Conservation (phyloP, 78 protist genomes). For the Dictyostelium brefeldianum region DNA sequence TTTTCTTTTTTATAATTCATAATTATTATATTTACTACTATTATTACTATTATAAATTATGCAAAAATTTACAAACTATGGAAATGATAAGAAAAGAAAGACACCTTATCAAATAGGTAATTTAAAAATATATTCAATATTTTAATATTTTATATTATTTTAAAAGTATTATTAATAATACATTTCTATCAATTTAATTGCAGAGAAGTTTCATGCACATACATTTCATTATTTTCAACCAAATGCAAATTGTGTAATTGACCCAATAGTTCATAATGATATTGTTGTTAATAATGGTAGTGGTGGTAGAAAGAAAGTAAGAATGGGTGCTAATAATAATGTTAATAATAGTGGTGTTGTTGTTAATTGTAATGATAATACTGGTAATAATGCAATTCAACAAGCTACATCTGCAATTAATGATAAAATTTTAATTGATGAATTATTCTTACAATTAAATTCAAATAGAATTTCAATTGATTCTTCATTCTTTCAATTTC, state of each 20-base stretch:
- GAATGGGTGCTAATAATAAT: too few relatives aligned
- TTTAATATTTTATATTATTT: background rate
- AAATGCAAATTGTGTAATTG: background rate
- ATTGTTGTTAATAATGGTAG: too few relatives aligned
- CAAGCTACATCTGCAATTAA: too few relatives aligned
- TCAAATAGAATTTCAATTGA: background rate
- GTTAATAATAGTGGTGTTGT: too few relatives aligned
- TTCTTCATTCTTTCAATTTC: background rate
- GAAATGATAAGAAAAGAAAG: background rate
- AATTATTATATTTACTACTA: background rate
- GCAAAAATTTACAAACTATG: too few relatives aligned
- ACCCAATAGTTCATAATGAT: background rate
- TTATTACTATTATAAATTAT: too few relatives aligned
- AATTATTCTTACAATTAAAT: background rate
- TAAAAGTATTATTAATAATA: too few relatives aligned
- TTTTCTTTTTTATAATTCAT: background rate
- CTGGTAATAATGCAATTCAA: too few relatives aligned
- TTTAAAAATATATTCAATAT: background rate
- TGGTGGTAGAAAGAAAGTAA: too few relatives aligned
- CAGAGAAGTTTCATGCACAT: background rate
- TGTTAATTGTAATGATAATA: too few relatives aligned
- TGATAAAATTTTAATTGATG: too few relatives aligned
- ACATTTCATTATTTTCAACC: slow-evolving; percentile 1
- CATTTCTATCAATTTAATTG: too few relatives aligned
- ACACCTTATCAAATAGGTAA: slow-evolving; percentile 15